These are phyloP conservation scores for Candida neerlandica DNA, from an alignment of 1,139 yeast species.

Conservation along the genomic window DNA sequence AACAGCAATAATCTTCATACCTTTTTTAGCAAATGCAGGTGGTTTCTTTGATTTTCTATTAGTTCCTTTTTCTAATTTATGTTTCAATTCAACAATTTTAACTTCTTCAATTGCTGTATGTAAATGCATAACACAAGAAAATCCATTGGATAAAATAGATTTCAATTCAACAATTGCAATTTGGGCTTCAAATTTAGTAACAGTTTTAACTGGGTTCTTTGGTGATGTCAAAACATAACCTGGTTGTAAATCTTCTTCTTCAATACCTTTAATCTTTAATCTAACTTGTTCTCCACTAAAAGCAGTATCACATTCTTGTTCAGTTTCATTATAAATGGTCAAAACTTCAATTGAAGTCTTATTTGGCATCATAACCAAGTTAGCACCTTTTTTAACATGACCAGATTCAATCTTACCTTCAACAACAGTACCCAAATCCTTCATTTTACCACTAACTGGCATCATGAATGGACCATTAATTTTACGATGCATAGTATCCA, in stretches of 20 bases:
- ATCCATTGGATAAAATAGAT: constrained; percentile 92
- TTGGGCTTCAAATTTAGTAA: constrained; percentile 91
- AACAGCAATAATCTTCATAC: constrained; percentile 95
- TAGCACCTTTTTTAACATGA: constrained; percentile 77
- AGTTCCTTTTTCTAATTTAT: constrained; percentile 94
- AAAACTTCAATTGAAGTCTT: constrained; percentile 79
- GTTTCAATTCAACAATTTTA: constrained; percentile 75
- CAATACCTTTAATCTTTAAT: constrained; percentile 89
- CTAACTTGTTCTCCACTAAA: constrained; percentile 97
- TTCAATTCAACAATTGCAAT: constrained; percentile 95
- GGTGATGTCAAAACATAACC: constrained; percentile 91
- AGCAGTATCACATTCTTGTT: constrained; percentile 89
- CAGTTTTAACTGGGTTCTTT: constrained; percentile 87
- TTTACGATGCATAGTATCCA: constrained; percentile 83
- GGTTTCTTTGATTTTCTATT: constrained; percentile 95
- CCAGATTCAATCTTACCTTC: constrained; percentile 99
- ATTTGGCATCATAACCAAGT: constrained; percentile 89
- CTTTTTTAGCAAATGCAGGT: constrained; percentile 98
- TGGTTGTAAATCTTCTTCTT: constrained; percentile 90
- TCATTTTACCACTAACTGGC: constrained; percentile 93
- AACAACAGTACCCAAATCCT: constrained; percentile 93
- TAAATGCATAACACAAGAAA: constrained; percentile 97
- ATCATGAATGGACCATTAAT: constrained; percentile 95
- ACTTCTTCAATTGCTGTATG: constrained; percentile 99
- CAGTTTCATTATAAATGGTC: constrained; percentile 90